A percentile compares a stretch with the other conserved stretches of the same genome.
phyloP scores from a whole-genome alignment of 2,329 filamentous ascomycete species.

The Hypoxylon sp. region DNA sequence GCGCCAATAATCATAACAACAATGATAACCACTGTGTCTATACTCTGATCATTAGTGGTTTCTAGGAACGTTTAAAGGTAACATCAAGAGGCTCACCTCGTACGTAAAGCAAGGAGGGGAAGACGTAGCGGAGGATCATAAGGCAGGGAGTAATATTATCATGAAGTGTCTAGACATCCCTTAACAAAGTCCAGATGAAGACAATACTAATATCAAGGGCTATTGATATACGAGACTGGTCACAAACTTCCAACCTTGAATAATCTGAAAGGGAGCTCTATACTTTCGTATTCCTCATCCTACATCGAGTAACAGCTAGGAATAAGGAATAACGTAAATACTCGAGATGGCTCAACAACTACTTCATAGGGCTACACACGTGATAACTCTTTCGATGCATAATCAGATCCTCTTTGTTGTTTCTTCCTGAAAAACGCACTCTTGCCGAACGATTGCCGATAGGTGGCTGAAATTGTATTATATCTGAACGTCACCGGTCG shows the following conservation, averaged over 20 bases:
- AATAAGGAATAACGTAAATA: neutral
- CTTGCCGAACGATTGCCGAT: neutral
- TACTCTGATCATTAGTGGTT: neutral
- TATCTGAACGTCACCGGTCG: neutral
- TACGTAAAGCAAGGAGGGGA: neutral
- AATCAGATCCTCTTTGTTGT: neutral
- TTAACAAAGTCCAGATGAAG: neutral
- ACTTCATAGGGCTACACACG: neutral
- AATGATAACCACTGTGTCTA: neutral
- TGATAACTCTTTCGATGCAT: neutral
- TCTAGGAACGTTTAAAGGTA: neutral
- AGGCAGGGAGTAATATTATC: neutral
- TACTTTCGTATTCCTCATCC: neutral
- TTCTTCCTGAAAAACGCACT: neutral
- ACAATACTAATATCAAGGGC: neutral
- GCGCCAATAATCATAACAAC: neutral
- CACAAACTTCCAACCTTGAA: neutral
- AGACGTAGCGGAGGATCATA: neutral
- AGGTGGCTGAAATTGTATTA: neutral
- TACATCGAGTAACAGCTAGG: neutral
- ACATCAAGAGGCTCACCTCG: neutral
- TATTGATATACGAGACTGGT: neutral
- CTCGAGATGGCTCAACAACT: too few relatives aligned
- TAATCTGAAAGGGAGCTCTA: neutral
- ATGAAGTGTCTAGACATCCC: neutral